Evolutionary conservation across 2,329 filamentous ascomycete species (phyloP).

Genomic region (Clarireedia sp.): DNA sequence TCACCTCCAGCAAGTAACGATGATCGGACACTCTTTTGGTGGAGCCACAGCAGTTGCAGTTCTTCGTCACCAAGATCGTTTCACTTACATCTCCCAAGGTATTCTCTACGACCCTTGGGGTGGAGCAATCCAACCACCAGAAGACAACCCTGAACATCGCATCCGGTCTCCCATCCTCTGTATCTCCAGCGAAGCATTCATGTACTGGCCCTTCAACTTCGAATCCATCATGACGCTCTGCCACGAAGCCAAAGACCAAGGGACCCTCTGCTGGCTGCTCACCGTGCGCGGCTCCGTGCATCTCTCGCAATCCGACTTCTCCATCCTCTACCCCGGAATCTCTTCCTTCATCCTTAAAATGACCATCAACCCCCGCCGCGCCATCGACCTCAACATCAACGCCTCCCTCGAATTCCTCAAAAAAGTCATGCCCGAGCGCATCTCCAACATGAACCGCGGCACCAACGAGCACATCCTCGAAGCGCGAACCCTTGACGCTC

Average conservation of each 20-base stretch:
- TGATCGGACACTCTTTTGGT: conserved; percentile 60
- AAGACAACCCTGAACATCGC: conserved; percentile 37
- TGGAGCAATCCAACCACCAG: conserved; percentile 37
- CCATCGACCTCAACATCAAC: conserved; percentile 55
- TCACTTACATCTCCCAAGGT: conserved; percentile 52
- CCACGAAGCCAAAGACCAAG: conserved; percentile 43
- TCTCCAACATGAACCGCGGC: conserved; percentile 43
- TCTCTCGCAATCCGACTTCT: conserved; percentile 59
- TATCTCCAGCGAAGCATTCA: conserved; percentile 61
- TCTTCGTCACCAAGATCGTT: conserved; percentile 44
- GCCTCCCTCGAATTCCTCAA: conserved; percentile 55
- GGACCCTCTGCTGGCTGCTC: conserved; percentile 42
- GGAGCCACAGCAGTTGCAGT: conserved; percentile 56
- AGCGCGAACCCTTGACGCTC: conserved; percentile 32
- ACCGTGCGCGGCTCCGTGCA: conserved; percentile 54
- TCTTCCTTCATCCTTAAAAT: conserved; percentile 53
- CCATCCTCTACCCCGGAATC: conserved; percentile 52
- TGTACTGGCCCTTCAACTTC: conserved; percentile 61
- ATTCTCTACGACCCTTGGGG: conserved; percentile 62
- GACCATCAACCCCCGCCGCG: conserved; percentile 53
- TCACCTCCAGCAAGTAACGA: conserved; percentile 48
- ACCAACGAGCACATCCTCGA: conserved; percentile 45
- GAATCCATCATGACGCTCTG: conserved; percentile 48
- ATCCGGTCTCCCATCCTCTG: conserved; percentile 49
- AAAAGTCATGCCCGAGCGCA: conserved; percentile 40